A percentile compares a stretch with the other conserved stretches of the same genome.
These are phyloP conservation scores for Naganishia cerealis DNA, from an alignment of 1,284 basidiomycete genomes.

Conservation along the genomic window DNA sequence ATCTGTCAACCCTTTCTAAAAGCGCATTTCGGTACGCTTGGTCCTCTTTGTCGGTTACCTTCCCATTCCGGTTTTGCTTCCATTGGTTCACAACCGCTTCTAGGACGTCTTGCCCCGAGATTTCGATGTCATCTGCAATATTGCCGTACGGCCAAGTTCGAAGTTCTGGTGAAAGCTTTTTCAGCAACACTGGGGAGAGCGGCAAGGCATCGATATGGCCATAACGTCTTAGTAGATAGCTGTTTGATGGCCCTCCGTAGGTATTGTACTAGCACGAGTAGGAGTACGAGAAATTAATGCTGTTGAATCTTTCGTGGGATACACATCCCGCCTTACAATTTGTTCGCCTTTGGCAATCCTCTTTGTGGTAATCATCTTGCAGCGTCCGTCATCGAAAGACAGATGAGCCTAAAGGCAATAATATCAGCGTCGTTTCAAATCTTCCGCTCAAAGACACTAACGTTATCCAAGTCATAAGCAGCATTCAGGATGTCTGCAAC, in stretches of 20 bases:
- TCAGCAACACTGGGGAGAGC: constrained; percentile 53
- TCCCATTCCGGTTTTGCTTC: constrained; percentile 7
- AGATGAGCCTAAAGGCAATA: constrained; percentile 66
- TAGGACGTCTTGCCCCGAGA: constrained; percentile 76
- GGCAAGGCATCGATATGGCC: constrained; percentile 83
- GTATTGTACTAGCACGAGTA: constrained; percentile 75
- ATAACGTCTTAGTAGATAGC: constrained; percentile 89
- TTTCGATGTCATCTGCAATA: constrained; percentile 81
- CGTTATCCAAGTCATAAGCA: constrained; percentile 80
- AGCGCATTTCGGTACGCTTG: constrained; percentile 36
- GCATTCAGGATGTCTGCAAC: constrained; percentile 96
- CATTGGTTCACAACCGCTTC: constrained; percentile 53
- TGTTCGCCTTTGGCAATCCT: constrained; percentile 77
- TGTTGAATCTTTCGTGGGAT: background rate
- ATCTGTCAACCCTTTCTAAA: constrained; percentile 77
- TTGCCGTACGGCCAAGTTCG: constrained; percentile 61
- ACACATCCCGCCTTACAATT: constrained; percentile 64
- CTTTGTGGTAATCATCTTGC: constrained; percentile 80
- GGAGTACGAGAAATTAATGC: background rate
- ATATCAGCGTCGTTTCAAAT: background rate
- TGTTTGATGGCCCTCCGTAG: constrained; percentile 90
- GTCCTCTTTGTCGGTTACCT: constrained; percentile 11
- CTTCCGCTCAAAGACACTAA: constrained; percentile 50
- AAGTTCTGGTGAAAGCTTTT: constrained; percentile 36
- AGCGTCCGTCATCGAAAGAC: constrained; percentile 70